Evolutionary conservation across 371 early-diverging fungal genomes (phyloP).

Genomic region (Dinochytrium kinnereticum): DNA sequence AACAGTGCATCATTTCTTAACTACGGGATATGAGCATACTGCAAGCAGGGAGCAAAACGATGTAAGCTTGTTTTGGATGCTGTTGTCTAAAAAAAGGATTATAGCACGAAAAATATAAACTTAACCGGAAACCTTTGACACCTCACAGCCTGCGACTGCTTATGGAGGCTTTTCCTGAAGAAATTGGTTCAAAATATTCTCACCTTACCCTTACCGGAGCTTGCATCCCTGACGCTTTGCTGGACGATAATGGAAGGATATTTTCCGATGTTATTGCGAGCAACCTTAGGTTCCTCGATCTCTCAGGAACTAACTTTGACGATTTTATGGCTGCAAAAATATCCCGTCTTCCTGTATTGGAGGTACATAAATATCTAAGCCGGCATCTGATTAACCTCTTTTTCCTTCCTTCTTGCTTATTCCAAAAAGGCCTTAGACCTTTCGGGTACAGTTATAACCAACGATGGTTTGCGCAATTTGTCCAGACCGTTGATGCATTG

Average conservation of each 20-base stretch:
- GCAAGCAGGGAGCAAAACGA: too few species aligned
- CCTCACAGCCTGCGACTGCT: constrained; percentile 1
- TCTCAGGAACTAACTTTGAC: constrained; percentile 18
- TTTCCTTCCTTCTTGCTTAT: not conserved
- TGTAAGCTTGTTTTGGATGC: too few species aligned
- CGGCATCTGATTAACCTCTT: too few species aligned
- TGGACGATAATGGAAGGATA: constrained; percentile 10
- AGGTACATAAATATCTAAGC: too few species aligned
- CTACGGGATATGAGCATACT: not conserved
- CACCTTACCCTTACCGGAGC: constrained; percentile 11
- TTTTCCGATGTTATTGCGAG: not conserved
- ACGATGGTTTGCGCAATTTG: constrained; percentile 10
- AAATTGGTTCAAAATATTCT: constrained; percentile 1
- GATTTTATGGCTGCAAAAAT: constrained; percentile 14
- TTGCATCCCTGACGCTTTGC: not conserved
- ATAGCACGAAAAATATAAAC: not conserved
- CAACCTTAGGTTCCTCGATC: constrained; percentile 18
- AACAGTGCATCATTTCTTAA: not conserved
- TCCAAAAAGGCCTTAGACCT: constrained; percentile 17
- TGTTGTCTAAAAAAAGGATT: not conserved
- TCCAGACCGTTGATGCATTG: constrained; percentile 14
- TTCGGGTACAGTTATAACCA: constrained; percentile 19
- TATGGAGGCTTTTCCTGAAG: constrained; percentile 19
- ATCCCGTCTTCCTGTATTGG: constrained; percentile 1
- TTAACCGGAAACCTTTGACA: not conserved